phyloP scores from a whole-genome alignment of 2,329 filamentous ascomycete genomes.

The Claviceps spartinae region DNA sequence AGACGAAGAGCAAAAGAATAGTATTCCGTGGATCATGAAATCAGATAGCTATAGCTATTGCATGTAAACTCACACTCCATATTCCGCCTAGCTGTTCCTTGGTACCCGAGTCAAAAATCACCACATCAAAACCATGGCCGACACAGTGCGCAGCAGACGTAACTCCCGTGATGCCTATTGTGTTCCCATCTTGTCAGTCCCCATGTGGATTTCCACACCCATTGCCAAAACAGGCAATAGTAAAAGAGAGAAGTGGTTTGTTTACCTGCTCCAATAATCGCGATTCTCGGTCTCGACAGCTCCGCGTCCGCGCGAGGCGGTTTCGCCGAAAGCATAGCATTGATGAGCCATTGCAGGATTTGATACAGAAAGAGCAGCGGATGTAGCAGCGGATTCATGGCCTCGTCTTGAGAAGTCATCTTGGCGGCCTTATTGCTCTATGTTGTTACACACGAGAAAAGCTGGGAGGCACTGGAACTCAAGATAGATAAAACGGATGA shows the following conservation, averaged over 20 bases:
- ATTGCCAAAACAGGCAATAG: background rate
- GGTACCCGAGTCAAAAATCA: conserved; percentile 60
- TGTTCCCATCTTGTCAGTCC: background rate
- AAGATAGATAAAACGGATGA: too few relatives aligned
- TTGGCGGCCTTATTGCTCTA: background rate
- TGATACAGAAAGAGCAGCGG: conserved; percentile 50
- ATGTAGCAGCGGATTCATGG: conserved; percentile 31
- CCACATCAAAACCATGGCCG: conserved; percentile 73
- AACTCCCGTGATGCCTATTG: conserved; percentile 57
- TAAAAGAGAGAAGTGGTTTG: conserved; percentile 21
- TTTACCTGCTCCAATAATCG: conserved; percentile 57
- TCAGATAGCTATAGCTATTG: too few relatives aligned
- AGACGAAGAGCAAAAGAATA: background rate
- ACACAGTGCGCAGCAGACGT: conserved; percentile 72
- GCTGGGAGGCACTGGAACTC: too few relatives aligned
- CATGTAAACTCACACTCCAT: conserved; percentile 48
- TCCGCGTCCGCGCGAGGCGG: conserved; percentile 47
- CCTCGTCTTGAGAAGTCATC: conserved; percentile 20
- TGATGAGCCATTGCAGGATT: conserved; percentile 49
- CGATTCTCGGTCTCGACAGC: conserved; percentile 50
- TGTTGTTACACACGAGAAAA: too few relatives aligned
- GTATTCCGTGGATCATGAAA: too few relatives aligned
- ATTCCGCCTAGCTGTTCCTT: conserved; percentile 61
- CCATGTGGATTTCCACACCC: background rate
- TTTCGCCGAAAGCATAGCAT: conserved; percentile 52